phyloP scores from a whole-genome alignment of 2,329 filamentous ascomycete genomes.

The Pseudogymnoascus sp. region DNA sequence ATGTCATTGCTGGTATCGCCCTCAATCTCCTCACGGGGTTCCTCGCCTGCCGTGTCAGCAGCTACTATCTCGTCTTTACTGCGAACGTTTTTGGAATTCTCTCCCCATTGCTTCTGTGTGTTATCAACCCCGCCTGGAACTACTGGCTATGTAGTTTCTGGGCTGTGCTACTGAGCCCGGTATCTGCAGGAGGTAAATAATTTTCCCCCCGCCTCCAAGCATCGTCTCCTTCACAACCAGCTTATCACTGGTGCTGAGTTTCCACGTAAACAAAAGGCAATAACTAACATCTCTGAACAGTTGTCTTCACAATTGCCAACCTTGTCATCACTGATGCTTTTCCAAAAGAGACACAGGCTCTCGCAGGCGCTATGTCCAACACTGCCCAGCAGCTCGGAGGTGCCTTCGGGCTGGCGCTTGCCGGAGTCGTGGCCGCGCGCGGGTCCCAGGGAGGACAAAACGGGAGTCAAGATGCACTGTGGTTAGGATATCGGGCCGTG shows the following conservation, averaged over 20 bases:
- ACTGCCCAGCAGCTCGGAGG: neutral
- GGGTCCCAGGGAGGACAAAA: neutral
- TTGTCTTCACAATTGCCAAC: constrained; percentile 7
- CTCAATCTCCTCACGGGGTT: constrained; percentile 39
- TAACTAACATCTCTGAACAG: neutral
- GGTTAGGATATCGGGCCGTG: neutral
- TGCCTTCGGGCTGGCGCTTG: neutral
- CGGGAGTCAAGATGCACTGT: neutral
- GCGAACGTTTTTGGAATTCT: constrained; percentile 21
- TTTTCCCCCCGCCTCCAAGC: neutral
- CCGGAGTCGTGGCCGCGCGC: neutral
- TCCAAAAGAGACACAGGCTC: constrained; percentile 4
- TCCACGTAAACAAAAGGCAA: neutral
- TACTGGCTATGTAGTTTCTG: constrained; percentile 45
- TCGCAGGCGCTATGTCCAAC: constrained; percentile 5
- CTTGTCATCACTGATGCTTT: constrained; percentile 1
- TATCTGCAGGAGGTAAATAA: neutral
- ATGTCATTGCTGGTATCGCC: constrained; percentile 35
- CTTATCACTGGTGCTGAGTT: neutral
- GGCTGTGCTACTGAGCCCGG: constrained; percentile 15
- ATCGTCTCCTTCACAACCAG: neutral
- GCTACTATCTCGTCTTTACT: constrained; percentile 36
- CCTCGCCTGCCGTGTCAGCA: constrained; percentile 36
- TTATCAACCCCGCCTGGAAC: constrained; percentile 39
- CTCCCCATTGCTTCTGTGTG: constrained; percentile 47